phyloP scores from a whole-genome alignment of 2,329 filamentous ascomycete species.

The Fusarium subtropicale region DNA sequence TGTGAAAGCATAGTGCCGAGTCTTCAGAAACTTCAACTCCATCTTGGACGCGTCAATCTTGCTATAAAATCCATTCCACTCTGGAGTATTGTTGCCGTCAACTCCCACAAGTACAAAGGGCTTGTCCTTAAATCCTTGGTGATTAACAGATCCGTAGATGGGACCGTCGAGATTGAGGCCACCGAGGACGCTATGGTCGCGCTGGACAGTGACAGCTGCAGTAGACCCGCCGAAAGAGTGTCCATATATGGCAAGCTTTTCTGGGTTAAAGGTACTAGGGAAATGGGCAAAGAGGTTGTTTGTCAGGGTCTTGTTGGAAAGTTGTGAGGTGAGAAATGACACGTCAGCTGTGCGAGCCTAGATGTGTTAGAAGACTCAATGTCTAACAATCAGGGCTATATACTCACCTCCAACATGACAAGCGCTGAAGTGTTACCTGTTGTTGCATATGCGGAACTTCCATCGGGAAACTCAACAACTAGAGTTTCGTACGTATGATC shows the following conservation, averaged over 20 bases:
- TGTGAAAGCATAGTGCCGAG: slow-evolving; percentile 10
- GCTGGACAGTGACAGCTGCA: slow-evolving; percentile 46
- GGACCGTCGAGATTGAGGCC: slow-evolving; percentile 43
- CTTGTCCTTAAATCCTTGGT: slow-evolving; percentile 41
- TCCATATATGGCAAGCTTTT: slow-evolving; percentile 13
- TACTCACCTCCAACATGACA: slow-evolving; percentile 9
- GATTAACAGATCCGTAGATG: slow-evolving; percentile 39
- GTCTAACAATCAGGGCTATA: accelerated
- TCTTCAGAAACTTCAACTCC: neutral
- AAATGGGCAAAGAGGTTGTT: slow-evolving; percentile 16
- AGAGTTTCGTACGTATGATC: slow-evolving; percentile 61
- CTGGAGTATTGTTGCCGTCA: neutral
- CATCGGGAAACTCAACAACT: slow-evolving; percentile 59
- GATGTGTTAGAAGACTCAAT: neutral
- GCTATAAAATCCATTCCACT: slow-evolving; percentile 5
- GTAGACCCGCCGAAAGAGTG: slow-evolving; percentile 36
- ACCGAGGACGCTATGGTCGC: slow-evolving; percentile 49
- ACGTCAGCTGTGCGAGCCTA: slow-evolving; percentile 22
- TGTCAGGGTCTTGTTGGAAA: slow-evolving; percentile 32
- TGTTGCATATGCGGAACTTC: slow-evolving; percentile 37
- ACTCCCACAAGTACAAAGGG: slow-evolving; percentile 11
- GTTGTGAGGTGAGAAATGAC: slow-evolving; percentile 39
- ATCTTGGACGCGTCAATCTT: slow-evolving; percentile 27
- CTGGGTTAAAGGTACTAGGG: slow-evolving; percentile 12
- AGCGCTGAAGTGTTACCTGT: neutral